phyloP scores from a whole-genome alignment of 495 filamentous ascomycete genomes.

The Cercophora sp. region DNA sequence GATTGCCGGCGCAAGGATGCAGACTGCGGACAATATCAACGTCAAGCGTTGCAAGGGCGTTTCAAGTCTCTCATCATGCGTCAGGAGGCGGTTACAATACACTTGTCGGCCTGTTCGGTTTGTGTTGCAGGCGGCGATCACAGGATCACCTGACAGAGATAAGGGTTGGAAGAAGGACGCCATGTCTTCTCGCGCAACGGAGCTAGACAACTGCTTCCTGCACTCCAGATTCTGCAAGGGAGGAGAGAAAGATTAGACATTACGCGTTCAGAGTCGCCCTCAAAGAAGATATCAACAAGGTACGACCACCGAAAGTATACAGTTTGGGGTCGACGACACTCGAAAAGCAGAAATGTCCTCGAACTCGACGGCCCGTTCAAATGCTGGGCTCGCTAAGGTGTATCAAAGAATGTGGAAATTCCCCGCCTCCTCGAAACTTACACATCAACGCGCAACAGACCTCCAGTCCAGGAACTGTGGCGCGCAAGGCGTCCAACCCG shows the following conservation, averaged over 20 bases:
- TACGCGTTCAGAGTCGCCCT: too few relatives aligned
- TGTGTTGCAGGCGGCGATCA: constrained; percentile 16
- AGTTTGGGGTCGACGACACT: not conserved
- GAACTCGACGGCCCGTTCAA: too few relatives aligned
- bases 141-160: constrained; percentile 22
- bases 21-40: constrained; percentile 12
- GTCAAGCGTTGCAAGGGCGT: constrained; percentile 19
- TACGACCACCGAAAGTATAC: not conserved
- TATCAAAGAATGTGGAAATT: too few relatives aligned
- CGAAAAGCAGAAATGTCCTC: too few relatives aligned
- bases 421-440: too few relatives aligned
- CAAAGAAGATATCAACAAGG: too few relatives aligned
- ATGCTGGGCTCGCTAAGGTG: too few relatives aligned
- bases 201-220: too few relatives aligned
- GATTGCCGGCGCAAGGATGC: constrained; percentile 14
- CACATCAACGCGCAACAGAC: too few relatives aligned
- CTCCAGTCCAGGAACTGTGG: too few relatives aligned
- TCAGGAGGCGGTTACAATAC: constrained; percentile 23
- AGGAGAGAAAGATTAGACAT: not conserved
- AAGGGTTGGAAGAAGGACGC: constrained; percentile 24
- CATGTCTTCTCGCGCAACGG: constrained; percentile 20
- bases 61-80: constrained; percentile 12
- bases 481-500: too few relatives aligned
- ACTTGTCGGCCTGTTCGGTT: constrained; percentile 8
- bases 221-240: too few relatives aligned